Percentiles rank a stretch among this genome's conserved stretches.
These are phyloP conservation scores for Penicillium occitanis DNA, from an alignment of 2,329 filamentous ascomycete species.

Conservation along the genomic window DNA sequence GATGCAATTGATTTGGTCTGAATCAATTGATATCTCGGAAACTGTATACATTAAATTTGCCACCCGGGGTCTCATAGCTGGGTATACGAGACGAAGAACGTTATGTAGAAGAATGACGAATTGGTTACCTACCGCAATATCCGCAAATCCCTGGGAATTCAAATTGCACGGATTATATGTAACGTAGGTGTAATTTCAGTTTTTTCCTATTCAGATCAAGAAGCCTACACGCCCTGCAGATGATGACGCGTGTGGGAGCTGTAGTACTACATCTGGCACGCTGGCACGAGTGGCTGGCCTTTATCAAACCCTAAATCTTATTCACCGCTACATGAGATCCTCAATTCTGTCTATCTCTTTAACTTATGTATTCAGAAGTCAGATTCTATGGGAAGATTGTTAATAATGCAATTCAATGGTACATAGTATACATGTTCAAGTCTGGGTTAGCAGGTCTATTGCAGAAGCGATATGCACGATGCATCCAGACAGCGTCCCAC, in stretches of 20 bases:
- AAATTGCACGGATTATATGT: not conserved
- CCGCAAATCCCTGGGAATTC: not conserved
- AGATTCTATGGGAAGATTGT: not conserved
- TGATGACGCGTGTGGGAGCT: not conserved
- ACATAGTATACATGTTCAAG: constrained; percentile 5
- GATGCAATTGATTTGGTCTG: not conserved
- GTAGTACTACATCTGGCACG: too few relatives aligned
- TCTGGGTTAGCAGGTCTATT: not conserved
- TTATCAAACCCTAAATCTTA: not conserved
- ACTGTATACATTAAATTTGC: not conserved
- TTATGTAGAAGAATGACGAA: not conserved
- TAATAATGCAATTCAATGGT: not conserved
- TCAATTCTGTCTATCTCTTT: not conserved
- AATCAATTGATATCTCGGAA: not conserved
- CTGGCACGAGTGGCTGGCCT: not conserved
- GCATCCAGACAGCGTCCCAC: not conserved
- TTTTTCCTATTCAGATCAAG: not conserved
- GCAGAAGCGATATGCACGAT: not conserved
- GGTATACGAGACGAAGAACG: not conserved
- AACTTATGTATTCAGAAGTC: not conserved
- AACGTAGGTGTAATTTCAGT: not conserved
- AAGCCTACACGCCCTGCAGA: too few relatives aligned
- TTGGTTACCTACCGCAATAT: not conserved
- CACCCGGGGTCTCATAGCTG: not conserved
- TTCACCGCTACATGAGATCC: not conserved